Evolutionary conservation across 2,329 filamentous ascomycete genomes (phyloP).

Genomic region (Endoconidiophora laricicola): DNA sequence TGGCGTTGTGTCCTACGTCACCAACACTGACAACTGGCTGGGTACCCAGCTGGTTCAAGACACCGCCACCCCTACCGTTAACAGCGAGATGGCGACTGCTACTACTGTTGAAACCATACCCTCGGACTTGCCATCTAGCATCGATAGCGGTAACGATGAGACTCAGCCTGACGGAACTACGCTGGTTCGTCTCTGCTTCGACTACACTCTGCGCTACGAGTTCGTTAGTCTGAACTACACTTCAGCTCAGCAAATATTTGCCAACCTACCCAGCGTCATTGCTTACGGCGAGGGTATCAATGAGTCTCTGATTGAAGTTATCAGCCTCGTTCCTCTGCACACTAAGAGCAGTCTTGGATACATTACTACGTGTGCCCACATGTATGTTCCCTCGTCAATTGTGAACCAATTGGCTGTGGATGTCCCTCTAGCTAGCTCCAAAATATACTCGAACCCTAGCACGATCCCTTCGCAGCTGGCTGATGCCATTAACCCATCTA

Average conservation of each 20-base stretch:
- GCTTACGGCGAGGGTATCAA: slow-evolving; percentile 44
- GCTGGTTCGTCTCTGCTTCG: slow-evolving; percentile 73
- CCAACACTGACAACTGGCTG: slow-evolving; percentile 12
- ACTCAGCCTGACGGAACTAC: slow-evolving; percentile 46
- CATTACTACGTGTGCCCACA: slow-evolving; percentile 55
- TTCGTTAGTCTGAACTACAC: slow-evolving; percentile 59
- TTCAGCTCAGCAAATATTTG: slow-evolving; percentile 73
- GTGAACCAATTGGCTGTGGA: slow-evolving; percentile 52
- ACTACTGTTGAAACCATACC: slow-evolving; percentile 36
- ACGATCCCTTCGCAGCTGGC: slow-evolving; percentile 56
- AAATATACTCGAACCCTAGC: slow-evolving; percentile 55
- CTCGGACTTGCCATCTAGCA: slow-evolving; percentile 53
- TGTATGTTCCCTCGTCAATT: slow-evolving; percentile 56
- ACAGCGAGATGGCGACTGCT: slow-evolving; percentile 14
- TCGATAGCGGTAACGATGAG: slow-evolving; percentile 46
- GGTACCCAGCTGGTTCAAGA: slow-evolving; percentile 13
- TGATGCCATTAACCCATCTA: slow-evolving; percentile 65
- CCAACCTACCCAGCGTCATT: slow-evolving; percentile 56
- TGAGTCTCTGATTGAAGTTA: slow-evolving; percentile 42
- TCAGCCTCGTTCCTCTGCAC: slow-evolving; percentile 59
- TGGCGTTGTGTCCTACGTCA: slow-evolving; percentile 10
- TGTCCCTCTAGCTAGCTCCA: slow-evolving; percentile 53
- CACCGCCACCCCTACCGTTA: slow-evolving; percentile 12
- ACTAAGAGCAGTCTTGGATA: slow-evolving; percentile 53
- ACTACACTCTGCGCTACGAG: slow-evolving; percentile 61